Evolutionary conservation across 2,329 filamentous ascomycete genomes (phyloP).

Genomic region (Rutstroemia sydowiana): DNA sequence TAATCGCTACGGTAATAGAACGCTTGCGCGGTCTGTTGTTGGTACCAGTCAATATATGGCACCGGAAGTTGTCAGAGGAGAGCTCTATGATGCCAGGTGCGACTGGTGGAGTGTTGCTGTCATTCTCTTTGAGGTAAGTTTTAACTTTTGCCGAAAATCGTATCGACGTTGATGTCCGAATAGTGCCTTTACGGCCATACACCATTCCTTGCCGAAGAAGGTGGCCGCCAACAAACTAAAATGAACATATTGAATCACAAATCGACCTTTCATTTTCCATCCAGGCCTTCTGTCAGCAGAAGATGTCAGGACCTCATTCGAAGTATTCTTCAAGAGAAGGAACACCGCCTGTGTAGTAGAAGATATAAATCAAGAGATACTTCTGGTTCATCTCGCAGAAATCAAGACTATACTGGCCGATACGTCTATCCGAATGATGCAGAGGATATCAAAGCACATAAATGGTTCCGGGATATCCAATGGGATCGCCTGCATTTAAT

Average conservation of each 20-base stretch:
- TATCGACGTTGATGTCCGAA: background rate
- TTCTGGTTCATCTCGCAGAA: slow-evolving; percentile 12
- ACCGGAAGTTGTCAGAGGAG: slow-evolving; percentile 78
- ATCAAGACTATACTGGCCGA: slow-evolving; percentile 39
- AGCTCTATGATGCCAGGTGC: slow-evolving; percentile 83
- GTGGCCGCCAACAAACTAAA: slow-evolving; percentile 70
- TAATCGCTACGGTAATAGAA: slow-evolving; percentile 59
- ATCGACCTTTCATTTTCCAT: slow-evolving; percentile 63
- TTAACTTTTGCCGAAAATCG: background rate
- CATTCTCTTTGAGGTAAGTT: slow-evolving; percentile 71
- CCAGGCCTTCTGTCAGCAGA: slow-evolving; percentile 55
- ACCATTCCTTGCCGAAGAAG: slow-evolving; percentile 76
- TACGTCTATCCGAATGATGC: slow-evolving; percentile 80
- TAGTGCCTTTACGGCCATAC: slow-evolving; percentile 84
- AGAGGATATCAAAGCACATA: slow-evolving; percentile 81
- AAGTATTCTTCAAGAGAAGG: slow-evolving; percentile 64
- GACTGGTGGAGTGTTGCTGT: slow-evolving; percentile 97
- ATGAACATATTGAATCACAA: slow-evolving; percentile 73
- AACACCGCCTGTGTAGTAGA: slow-evolving; percentile 67
- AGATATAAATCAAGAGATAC: slow-evolving; percentile 64
- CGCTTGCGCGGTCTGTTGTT: slow-evolving; percentile 76
- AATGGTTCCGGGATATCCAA: slow-evolving; percentile 72
- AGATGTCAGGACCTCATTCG: slow-evolving; percentile 72
- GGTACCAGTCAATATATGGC: slow-evolving; percentile 99
- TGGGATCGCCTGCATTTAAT: slow-evolving; percentile 70